Evolutionary conservation across 1,284 basidiomycete genomes (phyloP).

Genomic region (Boletellus deceptivus): DNA sequence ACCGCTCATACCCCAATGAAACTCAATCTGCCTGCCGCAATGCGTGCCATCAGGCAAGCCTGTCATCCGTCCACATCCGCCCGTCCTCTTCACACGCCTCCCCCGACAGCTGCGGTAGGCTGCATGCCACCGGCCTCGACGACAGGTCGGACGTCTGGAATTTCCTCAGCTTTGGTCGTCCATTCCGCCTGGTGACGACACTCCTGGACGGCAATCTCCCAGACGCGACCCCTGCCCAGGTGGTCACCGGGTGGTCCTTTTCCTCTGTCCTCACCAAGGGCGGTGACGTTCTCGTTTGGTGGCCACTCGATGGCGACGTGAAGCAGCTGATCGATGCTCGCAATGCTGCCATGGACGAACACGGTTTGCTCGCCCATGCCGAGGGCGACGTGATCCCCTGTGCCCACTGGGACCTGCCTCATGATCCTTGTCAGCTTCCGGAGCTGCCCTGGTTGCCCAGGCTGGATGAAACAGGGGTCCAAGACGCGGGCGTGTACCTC

Average conservation of each 20-base stretch:
- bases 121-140: slow-evolving; percentile 70
- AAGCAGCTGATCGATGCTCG: slow-evolving; percentile 37
- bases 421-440: slow-evolving; percentile 58
- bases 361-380: slow-evolving; percentile 37
- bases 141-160: slow-evolving; percentile 60
- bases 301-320: slow-evolving; percentile 57
- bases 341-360: slow-evolving; percentile 46
- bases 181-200: slow-evolving; percentile 58
- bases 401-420: slow-evolving; percentile 52
- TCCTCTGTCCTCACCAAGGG: slow-evolving; percentile 66
- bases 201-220: slow-evolving; percentile 44
- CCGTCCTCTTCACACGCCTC: slow-evolving; percentile 14
- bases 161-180: slow-evolving; percentile 71
- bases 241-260: slow-evolving; percentile 81
- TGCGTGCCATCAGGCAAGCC: slow-evolving; percentile 60
- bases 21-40: slow-evolving; percentile 54
- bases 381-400: slow-evolving; percentile 52
- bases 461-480: slow-evolving; percentile 31
- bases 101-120: slow-evolving; percentile 61
- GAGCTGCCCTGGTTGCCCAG: slow-evolving; percentile 48
- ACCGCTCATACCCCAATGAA: slow-evolving; percentile 50
- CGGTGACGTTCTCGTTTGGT: slow-evolving; percentile 76
- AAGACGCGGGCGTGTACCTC: slow-evolving; percentile 47
- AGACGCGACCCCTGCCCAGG: slow-evolving; percentile 57
- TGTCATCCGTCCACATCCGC: not conserved